A percentile compares a stretch with the other conserved stretches of the same genome.
These are phyloP conservation scores for Ascocoryne sarcoides DNA, from an alignment of 2,329 filamentous ascomycete species.

Conservation along the genomic window DNA sequence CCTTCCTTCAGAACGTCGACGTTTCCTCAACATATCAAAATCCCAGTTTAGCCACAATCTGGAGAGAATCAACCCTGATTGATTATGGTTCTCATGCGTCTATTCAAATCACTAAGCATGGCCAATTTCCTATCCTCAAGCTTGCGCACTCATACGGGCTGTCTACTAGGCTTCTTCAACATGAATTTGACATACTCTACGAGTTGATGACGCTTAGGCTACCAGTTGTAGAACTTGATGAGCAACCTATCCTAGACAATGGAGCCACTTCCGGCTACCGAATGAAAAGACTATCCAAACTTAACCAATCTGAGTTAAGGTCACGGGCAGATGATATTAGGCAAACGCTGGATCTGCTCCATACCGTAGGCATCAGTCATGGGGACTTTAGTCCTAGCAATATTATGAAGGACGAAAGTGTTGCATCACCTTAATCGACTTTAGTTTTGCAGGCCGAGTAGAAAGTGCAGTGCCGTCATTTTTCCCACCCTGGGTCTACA, in stretches of 20 bases:
- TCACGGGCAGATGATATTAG: constrained; percentile 10
- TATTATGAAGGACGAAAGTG: constrained; percentile 6
- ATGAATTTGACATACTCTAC: constrained; percentile 12
- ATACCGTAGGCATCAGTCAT: constrained; percentile 12
- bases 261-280: constrained; percentile 10
- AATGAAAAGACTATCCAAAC: constrained; percentile 13
- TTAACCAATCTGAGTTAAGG: constrained; percentile 9
- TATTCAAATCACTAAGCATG: constrained; percentile 12
- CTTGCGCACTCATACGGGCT: constrained; percentile 11
- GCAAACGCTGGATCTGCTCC: constrained; percentile 9
- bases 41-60: constrained; percentile 8
- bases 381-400: constrained; percentile 14
- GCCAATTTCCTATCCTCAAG: constrained; percentile 14
- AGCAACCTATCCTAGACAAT: constrained; percentile 11
- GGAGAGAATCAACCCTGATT: constrained; percentile 10
- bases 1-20: constrained; percentile 8
- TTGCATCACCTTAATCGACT: constrained; percentile 9
- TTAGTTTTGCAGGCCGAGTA: constrained; percentile 10
- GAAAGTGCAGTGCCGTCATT: constrained; percentile 11
- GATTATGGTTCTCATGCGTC: constrained; percentile 12
- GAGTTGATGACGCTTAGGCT: constrained; percentile 9
- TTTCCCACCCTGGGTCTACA: constrained; percentile 12
- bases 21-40: constrained; percentile 11
- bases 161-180: constrained; percentile 13
- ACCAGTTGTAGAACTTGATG: constrained; percentile 12